Evolutionary conservation across 495 filamentous ascomycete species (phyloP), one percentile per base, ranked within the genome.

Genomic region (Tuber brumale): DNA sequence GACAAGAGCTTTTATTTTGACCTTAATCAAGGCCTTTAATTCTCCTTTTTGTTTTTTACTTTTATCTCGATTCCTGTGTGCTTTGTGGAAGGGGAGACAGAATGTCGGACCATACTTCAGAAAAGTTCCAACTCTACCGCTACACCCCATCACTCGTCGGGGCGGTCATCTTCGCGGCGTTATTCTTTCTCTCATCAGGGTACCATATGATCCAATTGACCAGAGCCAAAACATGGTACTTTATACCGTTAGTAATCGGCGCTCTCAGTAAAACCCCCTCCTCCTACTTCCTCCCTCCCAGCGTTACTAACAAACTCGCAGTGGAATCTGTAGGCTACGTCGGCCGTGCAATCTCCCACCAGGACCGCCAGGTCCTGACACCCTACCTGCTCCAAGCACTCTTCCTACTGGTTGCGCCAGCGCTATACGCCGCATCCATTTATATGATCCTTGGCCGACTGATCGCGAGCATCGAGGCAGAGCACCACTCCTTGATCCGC

Each of bases 241-340:
- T 92, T 70, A 87, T 88, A 12, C 87, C 90, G 0, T 86, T 92
- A 41, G 43, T 89, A 10, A 80, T 91, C 43, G 90, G 89, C 16
- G 86, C 21, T 89, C 89, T 91, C 85, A 77, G 87, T 85, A 66
- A 35, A 8, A 69, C 44, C 39, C 14, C 57, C 61, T 43, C 48
- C 75, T 42, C 61, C 3, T 31, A 18, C 61, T 44, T 4, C 9
- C 19, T 12, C 19, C 43, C 69, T 16, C 19, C 9, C 48, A 8
- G 1, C 18, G 35, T 5, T 23, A 6, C 72, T 73, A 37, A 78
- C 57, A 66, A 45, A 45, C 69, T 61, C 43, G 51, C 41, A 89
- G 88, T 90, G 83, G 89, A 92, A 81, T 77, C 87, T 0, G 80
- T 89, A 14, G 90, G 90, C n/a, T 91, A 91, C 77, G 81, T 88